These are phyloP conservation scores for Botryosphaeria dothidea DNA, from an alignment of 2,329 filamentous ascomycete genomes.

Conservation along the genomic window DNA sequence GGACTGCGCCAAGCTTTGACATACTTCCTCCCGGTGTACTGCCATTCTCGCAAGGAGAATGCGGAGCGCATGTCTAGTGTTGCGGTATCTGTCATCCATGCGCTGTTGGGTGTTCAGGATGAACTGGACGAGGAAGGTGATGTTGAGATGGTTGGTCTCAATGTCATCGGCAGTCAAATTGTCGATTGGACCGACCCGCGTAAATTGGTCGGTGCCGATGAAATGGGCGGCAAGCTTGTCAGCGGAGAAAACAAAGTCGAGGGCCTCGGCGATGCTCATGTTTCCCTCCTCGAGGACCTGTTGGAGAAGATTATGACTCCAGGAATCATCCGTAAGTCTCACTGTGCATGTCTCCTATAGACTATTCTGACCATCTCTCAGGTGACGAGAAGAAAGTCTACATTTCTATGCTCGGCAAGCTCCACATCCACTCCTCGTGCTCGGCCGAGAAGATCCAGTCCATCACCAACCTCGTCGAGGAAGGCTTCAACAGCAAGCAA, in stretches of 20 bases:
- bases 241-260: constrained; percentile 55
- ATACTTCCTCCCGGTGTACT: constrained; percentile 94
- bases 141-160: constrained; percentile 73
- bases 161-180: constrained; percentile 76
- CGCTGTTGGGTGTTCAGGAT: constrained; percentile 60
- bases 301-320: constrained; percentile 71
- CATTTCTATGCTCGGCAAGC: constrained; percentile 75
- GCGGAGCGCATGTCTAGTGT: constrained; percentile 78
- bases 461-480: constrained; percentile 47
- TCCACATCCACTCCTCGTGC: constrained; percentile 72
- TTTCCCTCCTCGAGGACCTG: constrained; percentile 75
- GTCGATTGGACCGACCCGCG: constrained; percentile 95
- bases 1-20: constrained; percentile 82
- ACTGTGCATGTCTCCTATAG: background rate
- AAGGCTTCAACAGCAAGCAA: constrained; percentile 51
- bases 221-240: constrained; percentile 36
- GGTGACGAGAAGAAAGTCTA: constrained; percentile 86
- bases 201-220: constrained; percentile 66
- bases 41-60: constrained; percentile 80
- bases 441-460: constrained; percentile 34
- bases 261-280: constrained; percentile 76
- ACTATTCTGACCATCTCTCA: constrained; percentile 41
- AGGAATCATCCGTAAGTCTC: constrained; percentile 62
- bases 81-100: constrained; percentile 72
- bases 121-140: constrained; percentile 73